These are phyloP conservation scores for Phytophthora macrochlamydospora DNA, from an alignment of 352 stramenopile species.

Conservation along the genomic window DNA sequence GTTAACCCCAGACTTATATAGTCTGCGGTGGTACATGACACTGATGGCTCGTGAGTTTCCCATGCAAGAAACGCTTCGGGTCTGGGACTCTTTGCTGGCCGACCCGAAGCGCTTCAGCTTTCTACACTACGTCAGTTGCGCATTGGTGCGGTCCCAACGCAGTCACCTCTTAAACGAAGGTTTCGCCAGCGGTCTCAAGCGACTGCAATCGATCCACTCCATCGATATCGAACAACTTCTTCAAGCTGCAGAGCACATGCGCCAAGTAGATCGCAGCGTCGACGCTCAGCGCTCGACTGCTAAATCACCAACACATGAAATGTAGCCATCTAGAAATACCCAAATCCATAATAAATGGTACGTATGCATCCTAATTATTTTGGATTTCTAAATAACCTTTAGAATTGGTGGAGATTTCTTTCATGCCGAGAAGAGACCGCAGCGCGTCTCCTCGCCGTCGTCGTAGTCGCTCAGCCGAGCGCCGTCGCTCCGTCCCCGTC, in stretches of 20 bases:
- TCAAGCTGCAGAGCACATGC: constrained; percentile 49
- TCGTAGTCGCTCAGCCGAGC: not conserved
- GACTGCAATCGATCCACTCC: constrained; percentile 47
- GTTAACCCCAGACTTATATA: constrained; percentile 66
- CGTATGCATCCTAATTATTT: not conserved
- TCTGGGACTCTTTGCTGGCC: constrained; percentile 68
- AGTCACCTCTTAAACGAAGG: constrained; percentile 36
- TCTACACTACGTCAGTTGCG: constrained; percentile 68
- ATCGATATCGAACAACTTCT: constrained; percentile 43
- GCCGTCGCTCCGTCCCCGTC: not conserved
- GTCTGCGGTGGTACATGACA: constrained; percentile 78
- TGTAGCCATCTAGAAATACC: not conserved
- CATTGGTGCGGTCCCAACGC: constrained; percentile 59
- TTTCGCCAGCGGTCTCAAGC: constrained; percentile 50
- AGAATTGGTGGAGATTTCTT: not conserved
- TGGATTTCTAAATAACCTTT: not conserved
- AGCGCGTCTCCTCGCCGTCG: constrained; percentile 1
- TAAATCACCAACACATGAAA: not conserved
- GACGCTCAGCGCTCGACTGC: constrained; percentile 15
- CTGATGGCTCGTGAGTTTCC: constrained; percentile 66
- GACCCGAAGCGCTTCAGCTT: constrained; percentile 74
- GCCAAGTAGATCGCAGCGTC: constrained; percentile 43
- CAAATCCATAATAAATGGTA: not conserved
- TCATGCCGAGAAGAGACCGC: not conserved
- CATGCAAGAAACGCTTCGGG: constrained; percentile 53